Conservation (phyloP, 768 basidiomycete genomes). For the Lentinus brumalis region DNA sequence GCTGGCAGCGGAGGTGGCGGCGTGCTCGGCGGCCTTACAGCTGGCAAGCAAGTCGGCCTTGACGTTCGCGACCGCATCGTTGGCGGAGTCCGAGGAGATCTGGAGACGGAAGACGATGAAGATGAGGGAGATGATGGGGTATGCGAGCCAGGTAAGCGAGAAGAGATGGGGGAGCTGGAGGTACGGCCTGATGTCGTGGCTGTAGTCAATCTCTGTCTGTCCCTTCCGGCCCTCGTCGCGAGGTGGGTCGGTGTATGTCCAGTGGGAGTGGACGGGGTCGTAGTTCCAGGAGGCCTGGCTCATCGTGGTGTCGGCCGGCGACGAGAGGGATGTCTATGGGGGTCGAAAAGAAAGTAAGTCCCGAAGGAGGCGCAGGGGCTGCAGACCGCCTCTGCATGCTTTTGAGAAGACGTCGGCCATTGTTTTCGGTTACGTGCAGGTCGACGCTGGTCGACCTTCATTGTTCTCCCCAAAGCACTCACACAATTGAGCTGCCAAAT, state of each 20-base stretch:
- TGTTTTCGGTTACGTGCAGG: slow-evolving; percentile 21
- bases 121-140: slow-evolving; percentile 85
- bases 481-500: slow-evolving; percentile 18
- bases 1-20: slow-evolving; percentile 80
- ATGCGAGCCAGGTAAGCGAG: slow-evolving; percentile 89
- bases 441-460: slow-evolving; percentile 16
- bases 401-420: slow-evolving; percentile 23
- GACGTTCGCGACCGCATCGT: slow-evolving; percentile 65
- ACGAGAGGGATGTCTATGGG: slow-evolving; percentile 26
- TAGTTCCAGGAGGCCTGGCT: slow-evolving; percentile 31
- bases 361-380: slow-evolving; percentile 15
- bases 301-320: slow-evolving; percentile 36
- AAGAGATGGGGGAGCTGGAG: slow-evolving; percentile 81
- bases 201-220: slow-evolving; percentile 31
- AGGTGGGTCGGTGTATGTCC: slow-evolving; percentile 30
- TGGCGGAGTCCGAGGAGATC: slow-evolving; percentile 68
- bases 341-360: slow-evolving; percentile 19
- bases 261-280: neutral
- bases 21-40: slow-evolving; percentile 82
- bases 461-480: slow-evolving; percentile 13
- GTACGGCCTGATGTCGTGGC: slow-evolving; percentile 68
- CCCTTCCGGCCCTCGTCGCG: slow-evolving; percentile 61
- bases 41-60: slow-evolving; percentile 79
- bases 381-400: neutral
- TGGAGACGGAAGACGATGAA: slow-evolving; percentile 86